Evolutionary conservation across 768 basidiomycete genomes (phyloP), one percentile per base, ranked within the genome.

Genomic region (Plicaturopsis crispa): DNA sequence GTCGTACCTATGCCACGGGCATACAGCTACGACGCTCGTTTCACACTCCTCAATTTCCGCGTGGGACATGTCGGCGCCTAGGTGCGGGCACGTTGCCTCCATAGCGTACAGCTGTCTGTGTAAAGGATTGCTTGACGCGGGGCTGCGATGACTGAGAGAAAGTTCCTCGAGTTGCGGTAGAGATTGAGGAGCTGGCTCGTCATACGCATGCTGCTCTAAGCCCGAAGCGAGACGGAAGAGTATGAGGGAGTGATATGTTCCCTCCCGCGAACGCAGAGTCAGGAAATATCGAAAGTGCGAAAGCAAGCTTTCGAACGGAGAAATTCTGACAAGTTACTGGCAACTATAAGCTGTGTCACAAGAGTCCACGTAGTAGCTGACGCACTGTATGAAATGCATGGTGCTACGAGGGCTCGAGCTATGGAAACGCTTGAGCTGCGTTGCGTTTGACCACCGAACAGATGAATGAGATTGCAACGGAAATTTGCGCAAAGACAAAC

Each of bases 1-100:
- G 49, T 85, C 83, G 46, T 84, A 84, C 80, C 79, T 66, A 54
- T 84, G 81, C 81, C 83, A 85, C 2, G 82, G 83, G 56, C 82
- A 85, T 8, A 84, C 82, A 7, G 77, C 76, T 2, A 84, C 74
- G 3, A 74, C 46, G 14, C 72, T 70, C 10, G 57, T 60, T 35
- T 79, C 78, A 43, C 69, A 78, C 36, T 69, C 56, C 49, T 84
- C 82, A n/a, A 84, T 82, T 28, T 84, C 82, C 1, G 83, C 84
- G 61, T 86, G 82, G 11, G 79, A 81, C 57, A 87, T 66, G 39
- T 87, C 84, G 16, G 84, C 84, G 3, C 84, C 84, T 6, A 87
- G 67, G 60, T 89, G 86, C 4, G 85, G 85, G 54, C 85, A 88
- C 7, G 69, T 73, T 4, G 81, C 74, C 56, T 88, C 84, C 84